phyloP scores from a whole-genome alignment of 495 filamentous ascomycete genomes.

The Xylaria castorea region DNA sequence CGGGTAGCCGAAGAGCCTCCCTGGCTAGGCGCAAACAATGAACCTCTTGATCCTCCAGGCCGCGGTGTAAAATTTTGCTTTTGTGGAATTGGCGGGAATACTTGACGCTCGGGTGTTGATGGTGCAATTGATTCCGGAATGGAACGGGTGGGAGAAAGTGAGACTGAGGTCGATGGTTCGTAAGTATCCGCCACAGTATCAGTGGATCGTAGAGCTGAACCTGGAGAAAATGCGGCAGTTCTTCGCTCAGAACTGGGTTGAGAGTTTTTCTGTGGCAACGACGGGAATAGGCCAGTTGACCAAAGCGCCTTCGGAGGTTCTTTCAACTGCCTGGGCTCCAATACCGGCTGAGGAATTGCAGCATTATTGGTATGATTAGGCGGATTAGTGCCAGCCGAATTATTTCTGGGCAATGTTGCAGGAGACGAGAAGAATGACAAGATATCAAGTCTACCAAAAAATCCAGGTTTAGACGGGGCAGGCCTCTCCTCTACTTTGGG shows the following conservation, averaged over 20 bases:
- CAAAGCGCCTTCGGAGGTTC: conserved; percentile 35
- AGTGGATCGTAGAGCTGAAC: conserved; percentile 28
- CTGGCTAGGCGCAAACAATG: conserved; percentile 44
- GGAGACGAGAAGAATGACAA: conserved; percentile 57
- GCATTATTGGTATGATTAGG: conserved; percentile 4
- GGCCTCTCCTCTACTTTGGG: conserved; percentile 35
- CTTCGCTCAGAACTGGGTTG: conserved; percentile 33
- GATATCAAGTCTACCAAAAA: conserved; percentile 44
- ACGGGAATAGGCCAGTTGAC: conserved; percentile 41
- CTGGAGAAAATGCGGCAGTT: conserved; percentile 37
- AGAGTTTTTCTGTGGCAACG: conserved; percentile 41
- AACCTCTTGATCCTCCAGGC: conserved; percentile 41
- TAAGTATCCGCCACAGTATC: conserved; percentile 31
- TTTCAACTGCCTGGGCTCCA: conserved; percentile 23
- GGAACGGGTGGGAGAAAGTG: conserved; percentile 23
- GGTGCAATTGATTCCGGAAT: conserved; percentile 28
- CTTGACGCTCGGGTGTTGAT: conserved; percentile 40
- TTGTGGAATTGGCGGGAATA: conserved; percentile 48
- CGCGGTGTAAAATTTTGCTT: conserved; percentile 60
- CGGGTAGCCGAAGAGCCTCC: conserved; percentile 4
- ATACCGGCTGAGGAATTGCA: conserved; percentile 26
- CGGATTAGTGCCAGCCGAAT: conserved; percentile 23
- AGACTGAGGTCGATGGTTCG: conserved; percentile 26
- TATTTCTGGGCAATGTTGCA: conserved; percentile 45
- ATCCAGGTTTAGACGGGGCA: conserved; percentile 30